Evolutionary conservation across 2,329 filamentous ascomycete species (phyloP), one percentile per base, ranked within the genome.

Genomic region (Paramyrothecium roridum): DNA sequence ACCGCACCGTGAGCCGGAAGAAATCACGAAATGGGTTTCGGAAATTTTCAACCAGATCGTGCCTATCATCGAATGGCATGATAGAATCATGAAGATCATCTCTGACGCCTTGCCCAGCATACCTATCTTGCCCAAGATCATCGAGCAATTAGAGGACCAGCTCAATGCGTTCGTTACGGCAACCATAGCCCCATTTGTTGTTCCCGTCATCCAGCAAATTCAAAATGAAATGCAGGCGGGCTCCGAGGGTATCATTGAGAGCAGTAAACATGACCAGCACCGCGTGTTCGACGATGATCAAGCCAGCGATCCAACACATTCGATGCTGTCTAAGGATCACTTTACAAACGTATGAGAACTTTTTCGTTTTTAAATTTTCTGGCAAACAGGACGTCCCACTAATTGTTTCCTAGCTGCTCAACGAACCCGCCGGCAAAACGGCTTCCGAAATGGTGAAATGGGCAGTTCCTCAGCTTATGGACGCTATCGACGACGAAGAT

Each of bases 281-380:
- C 82, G 95, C 61, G 91, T 97, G 51, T 97, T 96, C 73, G 75
- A 89, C 47, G 87, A 97, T 61, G 88, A 96, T 66, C 59, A 82
- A 52, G 88, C 78, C 59, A 86, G 84, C 20, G 88, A 97, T 66
- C 93, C 93, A 0, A 97, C 93, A 2, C 93, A 97, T 76, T 96
- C 91, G 20, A 96, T 96, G 93, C 78, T 97, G 52, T 92, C 91
- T 56, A 97, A 97, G 76, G 93, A 97, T 65, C 93, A 97, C 73
- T 97, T 97, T 72, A 90, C 88, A 60, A 96, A 96, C 67, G 79
- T 88, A 70, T 73, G 79, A 63, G 20, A 50, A 6, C 20, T 45
- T 20, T 33, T 50, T 22, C 13, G 30, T 23, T 50, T 33, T n/a
- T 43, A 37, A 13, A 13, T 13, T 33, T 10, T 22, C 12, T 8